Evolutionary conservation across 164 flowering plant species (phyloP).

Genomic region (Paratinospora sagittata): DNA sequence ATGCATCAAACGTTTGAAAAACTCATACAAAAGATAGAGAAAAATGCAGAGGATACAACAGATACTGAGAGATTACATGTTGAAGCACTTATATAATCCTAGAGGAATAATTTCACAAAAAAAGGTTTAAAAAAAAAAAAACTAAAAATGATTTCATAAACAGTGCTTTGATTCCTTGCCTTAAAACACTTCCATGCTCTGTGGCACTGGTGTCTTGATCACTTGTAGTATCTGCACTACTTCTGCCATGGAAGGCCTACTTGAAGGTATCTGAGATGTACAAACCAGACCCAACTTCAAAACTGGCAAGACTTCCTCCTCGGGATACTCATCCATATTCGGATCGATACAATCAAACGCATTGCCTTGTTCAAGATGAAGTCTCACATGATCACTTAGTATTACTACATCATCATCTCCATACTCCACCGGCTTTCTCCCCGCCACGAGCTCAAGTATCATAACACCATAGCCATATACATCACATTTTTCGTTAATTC

Average conservation of each 20-base stretch:
- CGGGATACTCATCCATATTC: slow-evolving; percentile 59
- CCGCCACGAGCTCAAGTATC: slow-evolving; percentile 80
- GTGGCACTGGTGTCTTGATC: slow-evolving; percentile 71
- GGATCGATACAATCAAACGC: slow-evolving; percentile 72
- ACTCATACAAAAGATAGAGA: not conserved
- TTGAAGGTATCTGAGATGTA: slow-evolving; percentile 89
- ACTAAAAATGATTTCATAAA: too few relatives aligned
- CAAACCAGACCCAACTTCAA: slow-evolving; percentile 88
- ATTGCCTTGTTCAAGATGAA: slow-evolving; percentile 74
- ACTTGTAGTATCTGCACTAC: slow-evolving; percentile 85
- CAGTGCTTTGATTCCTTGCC: not conserved
- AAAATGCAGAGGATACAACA: not conserved
- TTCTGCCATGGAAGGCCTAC: slow-evolving; percentile 91
- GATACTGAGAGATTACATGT: not conserved
- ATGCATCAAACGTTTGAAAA: not conserved
- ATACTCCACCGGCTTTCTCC: slow-evolving; percentile 78
- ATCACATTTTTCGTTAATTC: slow-evolving; percentile 88
- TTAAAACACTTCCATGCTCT: slow-evolving; percentile 46
- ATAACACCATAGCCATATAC: slow-evolving; percentile 73
- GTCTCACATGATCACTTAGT: slow-evolving; percentile 61
- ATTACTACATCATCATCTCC: slow-evolving; percentile 89
- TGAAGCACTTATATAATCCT: not conserved
- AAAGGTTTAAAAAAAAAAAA: not conserved
- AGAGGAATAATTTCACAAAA: not conserved
- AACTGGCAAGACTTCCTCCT: slow-evolving; percentile 84